Evolutionary conservation across 768 basidiomycete species (phyloP), one percentile per base, ranked within the genome.

Genomic region (Leucocoprinus sp.): DNA sequence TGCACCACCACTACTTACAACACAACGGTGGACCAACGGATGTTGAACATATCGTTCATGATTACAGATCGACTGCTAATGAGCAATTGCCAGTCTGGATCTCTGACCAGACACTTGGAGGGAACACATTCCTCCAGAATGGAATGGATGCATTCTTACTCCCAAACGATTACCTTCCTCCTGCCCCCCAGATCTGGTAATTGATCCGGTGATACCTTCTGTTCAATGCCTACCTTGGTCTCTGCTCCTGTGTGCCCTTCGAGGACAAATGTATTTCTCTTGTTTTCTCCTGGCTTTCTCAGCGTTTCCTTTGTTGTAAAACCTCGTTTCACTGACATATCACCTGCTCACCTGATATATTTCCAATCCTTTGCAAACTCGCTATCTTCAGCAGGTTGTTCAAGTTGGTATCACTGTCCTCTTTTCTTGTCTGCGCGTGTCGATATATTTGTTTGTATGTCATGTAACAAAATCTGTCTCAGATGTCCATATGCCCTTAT

Each of bases 71-170:
- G 61, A 80, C 79, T 17, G 66, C 82, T 9, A 80, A 69, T 48
- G 84, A 87, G 56, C 84, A 87, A 54, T 67, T 88, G 8, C 87
- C 88, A 15, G 80, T 90, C 21, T 91, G 87, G 87, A 78, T 90
- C 36, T 85, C 86, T 27, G 88, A 91, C 60, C 83, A 86, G 60
- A 86, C 74, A 53, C 64, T 90, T 1, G 88, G 87, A 36, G 87
- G 84, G 39, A 75, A 67, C 54, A 75, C 79, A 6, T 84, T 88
- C 63, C 73, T 79, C 24, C 84, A 87, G 60, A 76, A 84, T 55
- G 88, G 89, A 51, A 86, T 91, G 68, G 84, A 91, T 55, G 85
- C 88, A 3, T 90, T 90, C 64, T 67, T 91, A 37, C 69, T 91
- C 28, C 88, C 88, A 12, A 63, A 68, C 23, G 82, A 88, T 57